Evolutionary conservation across 78 protist genomes (phyloP), one percentile per base, ranked within the genome.

Genomic region (Diacronema lutheri): DNA sequence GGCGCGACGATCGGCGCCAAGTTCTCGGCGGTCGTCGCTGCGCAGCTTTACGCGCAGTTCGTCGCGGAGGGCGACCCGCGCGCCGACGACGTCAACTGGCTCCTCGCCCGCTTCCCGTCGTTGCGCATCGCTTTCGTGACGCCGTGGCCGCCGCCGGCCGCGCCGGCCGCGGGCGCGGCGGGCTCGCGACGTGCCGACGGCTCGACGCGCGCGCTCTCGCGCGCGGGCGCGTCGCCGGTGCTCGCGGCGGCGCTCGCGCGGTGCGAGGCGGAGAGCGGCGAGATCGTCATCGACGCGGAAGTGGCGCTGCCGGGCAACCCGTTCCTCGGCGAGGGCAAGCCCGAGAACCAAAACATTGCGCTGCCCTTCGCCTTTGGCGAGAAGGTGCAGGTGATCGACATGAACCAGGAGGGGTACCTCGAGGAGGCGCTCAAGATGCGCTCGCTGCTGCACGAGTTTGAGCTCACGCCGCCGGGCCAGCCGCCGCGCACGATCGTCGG

Each of bases 391-490:
- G 35, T 66, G 29, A 66, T 82, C 40, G 86, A 82, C 74, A 82
- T 82, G 86, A 82, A 82, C 77, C 86, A 82, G 26, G 76, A 35
- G 55, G 76, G 76, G 11, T 64, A 60, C 37, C 40, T 55, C 13
- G 86, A 82, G 50, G 78, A 82, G 55, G 72, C 86, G 21, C 76
- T 82, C 65, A 66, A 66, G 78, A 82, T 82, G 61, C 71, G 86
- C 9, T 1, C 1, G 0, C 60, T 82, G 78, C 60, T 82, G 21
- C 40, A 66, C n/a, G 86, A 82, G 76, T 82, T 82, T 62, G 77
- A 46, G 38, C 29, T 58, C 11, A 12, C 14, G 23, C 46, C 12
- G 33, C 29, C 16, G 31, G 40, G 26, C 66, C 31, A 10, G n/a
- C 41, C 19, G 20, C 77, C 78, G 77, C 19, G 38, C 14, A 82